phyloP scores from a whole-genome alignment of 2,329 filamentous ascomycete species.

The Gyromitra esculenta region DNA sequence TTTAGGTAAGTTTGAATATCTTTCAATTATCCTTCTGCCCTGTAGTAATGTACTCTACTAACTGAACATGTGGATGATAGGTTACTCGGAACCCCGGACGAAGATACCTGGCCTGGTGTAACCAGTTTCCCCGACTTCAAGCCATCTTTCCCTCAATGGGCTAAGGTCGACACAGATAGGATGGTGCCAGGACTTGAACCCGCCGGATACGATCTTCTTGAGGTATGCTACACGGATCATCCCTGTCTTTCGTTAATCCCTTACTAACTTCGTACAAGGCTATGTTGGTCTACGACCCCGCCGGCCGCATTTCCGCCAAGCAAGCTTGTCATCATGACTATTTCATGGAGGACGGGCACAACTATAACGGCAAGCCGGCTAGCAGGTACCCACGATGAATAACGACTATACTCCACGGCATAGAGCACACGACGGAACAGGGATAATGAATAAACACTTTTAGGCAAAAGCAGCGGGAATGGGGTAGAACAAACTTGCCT shows the following conservation, averaged over 20 bases:
- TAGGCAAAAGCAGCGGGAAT: constrained; percentile 5
- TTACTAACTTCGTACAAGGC: constrained; percentile 63
- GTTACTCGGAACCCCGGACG: constrained; percentile 82
- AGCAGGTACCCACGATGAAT: constrained; percentile 47
- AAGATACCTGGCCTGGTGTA: constrained; percentile 86
- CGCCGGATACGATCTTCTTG: constrained; percentile 73
- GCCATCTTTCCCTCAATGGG: constrained; percentile 89
- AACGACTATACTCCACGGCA: not conserved
- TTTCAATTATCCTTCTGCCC: not conserved
- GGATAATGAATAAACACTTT: constrained; percentile 30
- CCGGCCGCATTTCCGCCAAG: constrained; percentile 87
- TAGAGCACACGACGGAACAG: constrained; percentile 26
- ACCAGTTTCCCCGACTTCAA: constrained; percentile 97
- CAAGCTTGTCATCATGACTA: constrained; percentile 85
- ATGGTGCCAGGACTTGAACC: constrained; percentile 80
- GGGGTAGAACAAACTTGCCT: constrained; percentile 5
- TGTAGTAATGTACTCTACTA: not conserved
- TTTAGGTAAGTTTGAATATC: constrained; percentile 72
- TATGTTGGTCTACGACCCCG: constrained; percentile 87
- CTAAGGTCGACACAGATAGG: constrained; percentile 71
- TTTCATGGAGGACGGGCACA: constrained; percentile 65
- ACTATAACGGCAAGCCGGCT: constrained; percentile 48
- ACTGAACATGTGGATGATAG: constrained; percentile 60
- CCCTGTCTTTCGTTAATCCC: not conserved
- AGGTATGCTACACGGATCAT: constrained; percentile 60